phyloP scores from a whole-genome alignment of 106 monocot genomes.

The Dendrobium catenatum region DNA sequence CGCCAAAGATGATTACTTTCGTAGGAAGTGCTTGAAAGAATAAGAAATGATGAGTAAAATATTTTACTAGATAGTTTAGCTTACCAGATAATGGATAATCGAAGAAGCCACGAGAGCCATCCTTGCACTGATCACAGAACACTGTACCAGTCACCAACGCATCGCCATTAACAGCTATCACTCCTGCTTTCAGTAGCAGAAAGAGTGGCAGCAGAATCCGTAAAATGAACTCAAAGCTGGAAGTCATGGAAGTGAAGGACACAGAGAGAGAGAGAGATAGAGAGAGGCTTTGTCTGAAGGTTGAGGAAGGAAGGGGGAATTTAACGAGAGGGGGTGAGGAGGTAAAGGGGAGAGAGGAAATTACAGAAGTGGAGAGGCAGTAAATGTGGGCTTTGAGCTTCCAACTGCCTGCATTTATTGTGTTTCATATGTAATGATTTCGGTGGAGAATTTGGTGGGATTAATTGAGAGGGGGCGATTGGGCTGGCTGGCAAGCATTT shows the following conservation, averaged over 20 bases:
- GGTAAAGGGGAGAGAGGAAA: background rate
- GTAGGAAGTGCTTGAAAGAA: too few relatives aligned
- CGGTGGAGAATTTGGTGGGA: too few relatives aligned
- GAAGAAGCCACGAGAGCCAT: constrained; percentile 46
- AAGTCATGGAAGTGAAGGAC: background rate
- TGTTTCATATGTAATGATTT: background rate
- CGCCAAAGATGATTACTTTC: too few relatives aligned
- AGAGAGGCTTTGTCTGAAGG: too few relatives aligned
- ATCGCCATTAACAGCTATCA: constrained; percentile 14
- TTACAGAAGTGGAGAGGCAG: background rate
- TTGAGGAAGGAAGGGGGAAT: too few relatives aligned
- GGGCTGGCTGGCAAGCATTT: too few relatives aligned
- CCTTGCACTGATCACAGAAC: constrained; percentile 83
- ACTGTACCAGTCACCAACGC: constrained; percentile 62
- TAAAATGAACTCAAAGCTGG: background rate
- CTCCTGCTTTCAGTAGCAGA: background rate
- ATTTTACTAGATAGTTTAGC: too few relatives aligned
- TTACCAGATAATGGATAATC: constrained; percentile 69
- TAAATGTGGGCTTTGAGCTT: background rate
- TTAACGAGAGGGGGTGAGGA: background rate
- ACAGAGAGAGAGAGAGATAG: too few relatives aligned
- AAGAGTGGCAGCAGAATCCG: background rate
- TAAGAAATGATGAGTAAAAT: too few relatives aligned
- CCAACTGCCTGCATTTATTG: background rate
- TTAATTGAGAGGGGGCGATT: too few relatives aligned